phyloP scores from a whole-genome alignment of 495 filamentous ascomycete genomes.

The Cryomyces antarcticus region DNA sequence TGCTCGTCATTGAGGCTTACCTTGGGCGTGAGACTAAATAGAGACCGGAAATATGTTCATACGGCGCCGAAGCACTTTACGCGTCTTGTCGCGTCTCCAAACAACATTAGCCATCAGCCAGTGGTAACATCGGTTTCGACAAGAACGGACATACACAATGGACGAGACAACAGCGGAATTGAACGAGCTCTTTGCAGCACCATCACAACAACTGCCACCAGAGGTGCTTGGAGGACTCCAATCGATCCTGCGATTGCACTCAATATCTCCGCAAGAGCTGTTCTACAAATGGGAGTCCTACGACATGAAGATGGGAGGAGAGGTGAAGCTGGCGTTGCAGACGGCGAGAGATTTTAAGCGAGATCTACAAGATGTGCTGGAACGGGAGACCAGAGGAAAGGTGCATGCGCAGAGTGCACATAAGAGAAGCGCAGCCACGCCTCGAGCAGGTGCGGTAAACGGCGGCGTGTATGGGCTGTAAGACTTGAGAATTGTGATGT shows the following conservation, averaged over 20 bases:
- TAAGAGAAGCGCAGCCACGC: constrained; percentile 44
- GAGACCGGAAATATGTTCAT: too few relatives aligned
- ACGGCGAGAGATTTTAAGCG: constrained; percentile 61
- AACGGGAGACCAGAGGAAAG: constrained; percentile 46
- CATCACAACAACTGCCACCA: constrained; percentile 35
- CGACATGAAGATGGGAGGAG: constrained; percentile 70
- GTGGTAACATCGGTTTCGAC: neutral
- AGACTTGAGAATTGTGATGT: constrained; percentile 8
- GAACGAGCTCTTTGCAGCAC: constrained; percentile 44
- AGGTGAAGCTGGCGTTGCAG: constrained; percentile 46
- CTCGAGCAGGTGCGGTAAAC: constrained; percentile 31
- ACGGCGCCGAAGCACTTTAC: too few relatives aligned
- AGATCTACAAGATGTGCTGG: constrained; percentile 64
- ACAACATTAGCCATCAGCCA: constrained; percentile 3
- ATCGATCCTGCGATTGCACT: constrained; percentile 67
- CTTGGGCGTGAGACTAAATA: too few relatives aligned
- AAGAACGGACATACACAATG: constrained; percentile 20
- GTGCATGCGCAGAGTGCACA: constrained; percentile 35
- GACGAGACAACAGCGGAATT: constrained; percentile 35
- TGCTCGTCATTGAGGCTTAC: too few relatives aligned
- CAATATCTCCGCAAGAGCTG: constrained; percentile 56
- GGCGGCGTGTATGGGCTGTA: constrained; percentile 74
- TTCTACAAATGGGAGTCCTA: constrained; percentile 98
- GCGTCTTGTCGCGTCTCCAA: neutral
- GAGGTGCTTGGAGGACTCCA: constrained; percentile 61